Base-by-base conservation (phyloP, 2,329 filamentous ascomycete species). In the Ascochyta fabae region DNA sequence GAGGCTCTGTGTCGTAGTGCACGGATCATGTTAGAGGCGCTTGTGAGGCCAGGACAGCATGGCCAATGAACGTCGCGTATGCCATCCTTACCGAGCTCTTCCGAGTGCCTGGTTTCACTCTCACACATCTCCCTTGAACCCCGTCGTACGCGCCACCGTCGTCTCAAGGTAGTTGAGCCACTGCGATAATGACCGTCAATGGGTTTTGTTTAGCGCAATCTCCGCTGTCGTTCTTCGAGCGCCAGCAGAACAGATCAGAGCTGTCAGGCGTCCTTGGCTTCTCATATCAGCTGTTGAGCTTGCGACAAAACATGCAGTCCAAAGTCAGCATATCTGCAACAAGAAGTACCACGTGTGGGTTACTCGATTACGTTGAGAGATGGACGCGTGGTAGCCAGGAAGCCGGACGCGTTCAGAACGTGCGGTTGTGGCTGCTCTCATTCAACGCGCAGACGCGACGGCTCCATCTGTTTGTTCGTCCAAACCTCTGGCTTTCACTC, bases 61-160 rank as follows among this genome's bases (percentile, higher is more conserved):
- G 29, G 53, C 66, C 64, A 66, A 68, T 69, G 36, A 60, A 49
- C 41, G 35, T 26, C 31, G 3, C 16, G 22, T n/a, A 8, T n/a
- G 27, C 19, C 16, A 34, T 36, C 19, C 10, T 36, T 62, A 57
- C 59, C 61, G 46, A 44, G 23, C 48, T 53, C 26, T 56, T 47
- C 59, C 58, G 53, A 33, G 51, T 42, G 40, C 39, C 29, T 51
- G 57, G 64, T 68, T 65, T 66, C 62, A 67, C 42, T 50, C 43
- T 60, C 35, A 27, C 42, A 51, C 53, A 29, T 27, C 23, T 46
- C 29, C 45, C 40, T 9, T 48, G 52, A 48, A 56, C 52, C 43
- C 56, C 58, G 44, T 56, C 26, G 41, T 50, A 46, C 53, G 47
- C 52, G 39, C 48, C 47, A 52, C 47, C 56, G 22, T 52, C 55